Percentiles rank a stretch among this genome's conserved stretches.
Evolutionary conservation across 2,329 filamentous ascomycete species (phyloP).

Genomic region (Colletotrichum lindemuthianum): DNA sequence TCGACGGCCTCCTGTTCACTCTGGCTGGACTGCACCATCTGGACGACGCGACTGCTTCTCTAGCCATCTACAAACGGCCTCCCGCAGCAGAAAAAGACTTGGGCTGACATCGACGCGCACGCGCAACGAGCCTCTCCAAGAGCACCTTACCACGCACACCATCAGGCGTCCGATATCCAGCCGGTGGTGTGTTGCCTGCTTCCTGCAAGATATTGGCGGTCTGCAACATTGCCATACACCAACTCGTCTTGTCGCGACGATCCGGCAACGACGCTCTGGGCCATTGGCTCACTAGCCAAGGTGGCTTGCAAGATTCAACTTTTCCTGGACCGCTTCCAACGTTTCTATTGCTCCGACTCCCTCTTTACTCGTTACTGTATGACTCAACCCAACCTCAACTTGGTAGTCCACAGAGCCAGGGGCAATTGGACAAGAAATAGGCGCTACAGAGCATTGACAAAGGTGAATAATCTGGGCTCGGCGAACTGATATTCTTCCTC

Average conservation of each 20-base stretch:
- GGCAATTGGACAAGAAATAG: too few species aligned
- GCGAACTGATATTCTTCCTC: slow-evolving; percentile 9
- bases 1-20: too few species aligned
- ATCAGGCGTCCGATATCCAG: neutral
- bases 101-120: too few species aligned
- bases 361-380: neutral
- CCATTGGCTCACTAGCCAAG: slow-evolving; percentile 31
- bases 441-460: too few species aligned
- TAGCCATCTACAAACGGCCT: too few species aligned
- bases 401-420: neutral
- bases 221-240: slow-evolving; percentile 30
- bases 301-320: slow-evolving; percentile 29
- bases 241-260: slow-evolving; percentile 27
- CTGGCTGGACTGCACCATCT: too few species aligned
- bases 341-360: slow-evolving; percentile 23
- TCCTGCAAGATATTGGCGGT: slow-evolving; percentile 33
- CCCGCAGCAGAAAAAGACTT: too few species aligned
- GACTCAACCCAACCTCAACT: slow-evolving; percentile 16
- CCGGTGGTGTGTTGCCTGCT: slow-evolving; percentile 19
- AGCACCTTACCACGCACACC: too few species aligned
- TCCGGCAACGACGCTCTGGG: slow-evolving; percentile 20
- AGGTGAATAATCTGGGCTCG: neutral
- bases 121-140: too few species aligned
- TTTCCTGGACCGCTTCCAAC: slow-evolving; percentile 8
- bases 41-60: too few species aligned